Evolutionary conservation across 208 protist species (phyloP).

Genomic region (Crithidia bombi): DNA sequence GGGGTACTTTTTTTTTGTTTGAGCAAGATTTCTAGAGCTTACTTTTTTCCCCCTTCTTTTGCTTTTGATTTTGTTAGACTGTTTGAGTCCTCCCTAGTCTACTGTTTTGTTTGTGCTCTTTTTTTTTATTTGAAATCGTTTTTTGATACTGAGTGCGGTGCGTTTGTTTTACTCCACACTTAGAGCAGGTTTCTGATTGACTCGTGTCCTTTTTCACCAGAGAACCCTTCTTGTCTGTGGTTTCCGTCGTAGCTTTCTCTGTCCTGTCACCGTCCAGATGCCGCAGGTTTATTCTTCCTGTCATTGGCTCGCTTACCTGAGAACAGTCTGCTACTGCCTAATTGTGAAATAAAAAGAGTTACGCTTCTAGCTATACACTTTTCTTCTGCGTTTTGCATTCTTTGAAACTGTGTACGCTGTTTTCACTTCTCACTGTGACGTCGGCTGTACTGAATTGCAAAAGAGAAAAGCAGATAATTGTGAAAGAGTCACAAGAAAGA

Average conservation of each 20-base stretch:
- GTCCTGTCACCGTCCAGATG: slow-evolving; percentile 2
- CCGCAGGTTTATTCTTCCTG: slow-evolving; percentile 26
- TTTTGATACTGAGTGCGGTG: not conserved
- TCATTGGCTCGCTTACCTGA: slow-evolving; percentile 14
- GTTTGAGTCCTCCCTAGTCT: not conserved
- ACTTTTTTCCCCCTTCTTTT: too few species aligned
- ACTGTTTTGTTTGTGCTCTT: slow-evolving; percentile 10
- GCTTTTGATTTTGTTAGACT: not conserved
- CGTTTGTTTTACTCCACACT: slow-evolving; percentile 24
- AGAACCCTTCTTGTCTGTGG: slow-evolving; percentile 8
- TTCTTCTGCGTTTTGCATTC: slow-evolving; percentile 5
- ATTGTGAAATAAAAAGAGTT: not conserved
- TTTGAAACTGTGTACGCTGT: too few species aligned
- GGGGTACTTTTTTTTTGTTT: not conserved
- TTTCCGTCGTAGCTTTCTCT: slow-evolving; percentile 13
- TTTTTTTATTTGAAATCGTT: not conserved
- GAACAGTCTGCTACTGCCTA: not conserved
- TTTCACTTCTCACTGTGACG: too few species aligned
- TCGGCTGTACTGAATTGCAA: too few species aligned
- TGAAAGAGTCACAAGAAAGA: not conserved
- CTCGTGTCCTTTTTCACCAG: too few species aligned
- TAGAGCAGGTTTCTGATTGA: too few species aligned
- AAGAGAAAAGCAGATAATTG: too few species aligned
- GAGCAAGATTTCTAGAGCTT: slow-evolving; percentile 2
- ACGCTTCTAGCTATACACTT: not conserved